Evolutionary conservation across 2,329 filamentous ascomycete species (phyloP).

Genomic region (Xylaria sp.): DNA sequence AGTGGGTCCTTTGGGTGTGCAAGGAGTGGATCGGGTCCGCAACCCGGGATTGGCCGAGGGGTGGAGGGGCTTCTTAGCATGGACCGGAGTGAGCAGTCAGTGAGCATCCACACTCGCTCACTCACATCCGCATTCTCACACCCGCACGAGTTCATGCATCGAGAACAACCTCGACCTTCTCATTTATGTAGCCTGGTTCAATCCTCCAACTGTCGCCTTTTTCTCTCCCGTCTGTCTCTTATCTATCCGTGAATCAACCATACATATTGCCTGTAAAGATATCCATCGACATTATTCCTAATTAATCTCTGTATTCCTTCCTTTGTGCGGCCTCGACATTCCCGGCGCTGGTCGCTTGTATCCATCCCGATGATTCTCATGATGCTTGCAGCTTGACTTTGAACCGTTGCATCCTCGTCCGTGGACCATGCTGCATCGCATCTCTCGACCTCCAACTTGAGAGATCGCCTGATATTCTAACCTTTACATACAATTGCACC

Average conservation of each 20-base stretch:
- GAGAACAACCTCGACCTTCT: background rate
- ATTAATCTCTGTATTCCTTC: background rate
- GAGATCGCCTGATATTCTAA: background rate
- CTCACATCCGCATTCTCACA: no score
- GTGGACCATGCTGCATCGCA: background rate
- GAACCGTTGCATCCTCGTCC: background rate
- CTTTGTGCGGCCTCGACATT: background rate
- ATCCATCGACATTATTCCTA: background rate
- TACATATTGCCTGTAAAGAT: background rate
- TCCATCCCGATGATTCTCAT: background rate
- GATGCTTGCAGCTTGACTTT: background rate
- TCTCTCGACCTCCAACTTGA: background rate
- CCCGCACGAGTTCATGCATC: background rate
- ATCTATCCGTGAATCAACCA: background rate
- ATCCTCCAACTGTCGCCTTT: background rate
- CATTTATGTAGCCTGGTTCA: background rate
- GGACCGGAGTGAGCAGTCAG: background rate
- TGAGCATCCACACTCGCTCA: no score
- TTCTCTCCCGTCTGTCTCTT: background rate
- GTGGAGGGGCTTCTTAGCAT: background rate
- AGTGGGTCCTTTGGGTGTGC: background rate
- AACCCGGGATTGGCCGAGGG: conserved; percentile 29
- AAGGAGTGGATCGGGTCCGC: background rate
- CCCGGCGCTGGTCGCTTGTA: conserved; percentile 6
- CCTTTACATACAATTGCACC: background rate